Percentiles rank a stretch among this genome's conserved stretches.
Conservation (phyloP, 2,329 filamentous ascomycete species). For the Diatrype stigma region DNA sequence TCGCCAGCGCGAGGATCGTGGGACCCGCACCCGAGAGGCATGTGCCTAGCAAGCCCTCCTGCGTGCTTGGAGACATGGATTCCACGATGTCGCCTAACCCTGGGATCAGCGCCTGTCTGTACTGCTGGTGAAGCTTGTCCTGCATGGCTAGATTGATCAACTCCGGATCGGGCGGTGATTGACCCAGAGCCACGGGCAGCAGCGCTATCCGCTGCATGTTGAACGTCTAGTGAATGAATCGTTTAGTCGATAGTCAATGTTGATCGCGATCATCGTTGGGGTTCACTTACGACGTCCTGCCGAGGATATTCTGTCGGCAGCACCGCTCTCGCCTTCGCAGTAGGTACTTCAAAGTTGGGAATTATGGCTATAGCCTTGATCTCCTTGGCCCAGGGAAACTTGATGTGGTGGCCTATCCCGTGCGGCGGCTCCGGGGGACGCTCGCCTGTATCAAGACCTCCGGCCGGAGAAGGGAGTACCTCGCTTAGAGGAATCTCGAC, state of each 20-base stretch:
- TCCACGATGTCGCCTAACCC: conserved; percentile 86
- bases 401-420: conserved; percentile 93
- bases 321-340: conserved; percentile 82
- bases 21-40: conserved; percentile 93
- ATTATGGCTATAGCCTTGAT: conserved; percentile 98
- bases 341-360: conserved; percentile 93
- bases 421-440: conserved; percentile 83
- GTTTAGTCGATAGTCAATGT: neutral
- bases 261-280: conserved; percentile 2
- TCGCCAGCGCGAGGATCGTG: conserved; percentile 90
- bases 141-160: conserved; percentile 98
- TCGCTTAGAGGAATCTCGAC: conserved; percentile 93
- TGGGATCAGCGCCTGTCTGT: conserved; percentile 86
- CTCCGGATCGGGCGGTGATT: conserved; percentile 84
- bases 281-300: conserved; percentile 68
- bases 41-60: conserved; percentile 86
- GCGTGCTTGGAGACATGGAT: conserved; percentile 81
- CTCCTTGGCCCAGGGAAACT: conserved; percentile 87
- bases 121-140: conserved; percentile 96
- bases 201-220: conserved; percentile 93
- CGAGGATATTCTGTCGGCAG: conserved; percentile 76
- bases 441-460: conserved; percentile 84
- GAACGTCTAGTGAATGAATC: conserved; percentile 56
- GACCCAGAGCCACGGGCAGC: conserved; percentile 81
- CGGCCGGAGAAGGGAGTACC: conserved; percentile 84